A percentile compares a stretch with the other conserved stretches of the same genome.
Conservation (phyloP, 352 stramenopile species). For the Phytophthora crassamura region DNA sequence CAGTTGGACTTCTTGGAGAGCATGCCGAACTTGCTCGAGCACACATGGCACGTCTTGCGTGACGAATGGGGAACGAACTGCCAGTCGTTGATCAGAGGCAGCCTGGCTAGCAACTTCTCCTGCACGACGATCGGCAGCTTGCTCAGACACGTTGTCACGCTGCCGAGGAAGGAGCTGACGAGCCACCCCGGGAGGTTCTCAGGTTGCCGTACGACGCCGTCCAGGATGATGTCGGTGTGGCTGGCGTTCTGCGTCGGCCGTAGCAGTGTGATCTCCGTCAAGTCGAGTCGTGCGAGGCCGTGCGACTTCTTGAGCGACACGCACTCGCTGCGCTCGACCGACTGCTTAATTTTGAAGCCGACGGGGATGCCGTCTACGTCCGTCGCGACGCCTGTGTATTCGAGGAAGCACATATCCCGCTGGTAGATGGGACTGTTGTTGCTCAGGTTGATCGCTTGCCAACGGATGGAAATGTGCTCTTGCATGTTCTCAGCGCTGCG, state of each 20-base stretch:
- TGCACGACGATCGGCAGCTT: constrained; percentile 66
- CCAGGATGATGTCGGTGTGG: constrained; percentile 64
- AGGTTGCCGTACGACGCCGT: constrained; percentile 49
- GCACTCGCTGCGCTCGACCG: constrained; percentile 63
- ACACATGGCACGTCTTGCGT: constrained; percentile 74
- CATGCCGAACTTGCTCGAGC: constrained; percentile 64
- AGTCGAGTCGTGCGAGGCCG: constrained; percentile 55
- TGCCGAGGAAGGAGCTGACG: constrained; percentile 49
- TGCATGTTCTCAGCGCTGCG: constrained; percentile 52
- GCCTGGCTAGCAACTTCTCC: constrained; percentile 47
- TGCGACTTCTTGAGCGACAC: constrained; percentile 70
- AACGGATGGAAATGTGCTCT: constrained; percentile 75
- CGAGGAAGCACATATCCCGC: constrained; percentile 75
- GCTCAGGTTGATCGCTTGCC: constrained; percentile 70
- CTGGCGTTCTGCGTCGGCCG: constrained; percentile 45
- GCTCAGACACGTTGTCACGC: constrained; percentile 42
- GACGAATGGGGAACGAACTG: constrained; percentile 50
- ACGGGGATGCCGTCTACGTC: constrained; percentile 62
- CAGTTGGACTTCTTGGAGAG: constrained; percentile 83
- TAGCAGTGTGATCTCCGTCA: constrained; percentile 62
- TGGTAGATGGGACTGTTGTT: constrained; percentile 53
- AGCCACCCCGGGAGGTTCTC: constrained; percentile 51
- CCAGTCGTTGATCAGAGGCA: constrained; percentile 57
- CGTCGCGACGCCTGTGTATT: constrained; percentile 71
- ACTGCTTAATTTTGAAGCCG: constrained; percentile 69